phyloP scores from a whole-genome alignment of 345 rosid genomes.

The Hirschfeldia incana region DNA sequence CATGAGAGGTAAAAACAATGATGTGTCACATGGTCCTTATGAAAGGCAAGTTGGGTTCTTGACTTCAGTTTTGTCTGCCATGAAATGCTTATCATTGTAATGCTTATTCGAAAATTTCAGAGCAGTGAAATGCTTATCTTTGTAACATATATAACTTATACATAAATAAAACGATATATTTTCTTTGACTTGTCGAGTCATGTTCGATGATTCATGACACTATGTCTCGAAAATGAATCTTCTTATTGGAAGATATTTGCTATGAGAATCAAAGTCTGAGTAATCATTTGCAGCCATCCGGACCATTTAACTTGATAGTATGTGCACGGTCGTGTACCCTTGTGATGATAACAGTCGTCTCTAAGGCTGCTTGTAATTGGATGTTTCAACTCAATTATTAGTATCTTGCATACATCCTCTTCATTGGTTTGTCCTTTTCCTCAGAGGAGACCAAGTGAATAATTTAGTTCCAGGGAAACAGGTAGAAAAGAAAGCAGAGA shows the following conservation, averaged over 20 bases:
- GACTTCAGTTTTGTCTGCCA: conserved; percentile 49
- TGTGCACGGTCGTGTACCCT: not conserved
- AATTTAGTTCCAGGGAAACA: conserved; percentile 15
- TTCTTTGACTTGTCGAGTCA: conserved; percentile 16
- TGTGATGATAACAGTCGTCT: conserved; percentile 6
- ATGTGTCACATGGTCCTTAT: conserved; percentile 18
- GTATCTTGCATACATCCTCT: not conserved
- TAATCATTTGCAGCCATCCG: not conserved
- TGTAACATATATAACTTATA: conserved; percentile 26
- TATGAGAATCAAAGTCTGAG: not conserved
- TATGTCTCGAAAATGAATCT: not conserved
- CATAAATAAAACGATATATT: conserved; percentile 3
- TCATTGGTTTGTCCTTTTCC: conserved; percentile 4
- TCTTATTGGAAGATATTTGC: conserved; percentile 5
- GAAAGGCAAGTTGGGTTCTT: conserved; percentile 34
- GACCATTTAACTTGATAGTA: conserved; percentile 1
- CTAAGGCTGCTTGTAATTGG: not conserved
- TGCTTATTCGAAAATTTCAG: conserved; percentile 21
- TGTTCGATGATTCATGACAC: conserved; percentile 7
- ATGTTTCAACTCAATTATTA: not conserved
- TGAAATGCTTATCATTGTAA: conserved; percentile 35
- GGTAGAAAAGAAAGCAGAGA: conserved; percentile 19
- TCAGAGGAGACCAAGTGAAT: conserved; percentile 27
- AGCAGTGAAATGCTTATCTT: conserved; percentile 31
- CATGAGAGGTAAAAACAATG: conserved; percentile 41